These are phyloP conservation scores for Ustilago trichophora DNA, from an alignment of 1,284 basidiomycete genomes.

Conservation along the genomic window DNA sequence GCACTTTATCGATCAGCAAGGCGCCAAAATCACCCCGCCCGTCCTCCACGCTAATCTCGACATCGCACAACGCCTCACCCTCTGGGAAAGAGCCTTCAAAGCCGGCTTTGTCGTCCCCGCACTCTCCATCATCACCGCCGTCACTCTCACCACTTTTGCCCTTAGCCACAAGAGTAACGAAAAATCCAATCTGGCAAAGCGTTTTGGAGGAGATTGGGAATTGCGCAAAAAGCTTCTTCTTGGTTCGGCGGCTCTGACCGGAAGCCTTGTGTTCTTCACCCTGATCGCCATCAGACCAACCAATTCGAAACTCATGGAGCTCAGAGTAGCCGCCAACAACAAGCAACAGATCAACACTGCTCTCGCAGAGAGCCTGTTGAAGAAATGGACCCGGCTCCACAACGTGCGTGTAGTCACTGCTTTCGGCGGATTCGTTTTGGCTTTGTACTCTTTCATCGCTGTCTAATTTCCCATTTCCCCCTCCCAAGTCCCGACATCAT, in stretches of 20 bases:
- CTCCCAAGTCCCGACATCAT: no score
- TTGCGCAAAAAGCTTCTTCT: slow-evolving; percentile 16
- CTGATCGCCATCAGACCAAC: slow-evolving; percentile 21
- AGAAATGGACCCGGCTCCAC: slow-evolving; percentile 30
- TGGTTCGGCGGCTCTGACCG: slow-evolving; percentile 17
- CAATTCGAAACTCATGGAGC: slow-evolving; percentile 24
- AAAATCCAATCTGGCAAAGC: slow-evolving; percentile 6
- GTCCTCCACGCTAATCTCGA: slow-evolving; percentile 22
- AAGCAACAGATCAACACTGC: slow-evolving; percentile 14
- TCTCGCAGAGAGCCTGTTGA: slow-evolving; percentile 15
- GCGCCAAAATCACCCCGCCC: slow-evolving; percentile 21
- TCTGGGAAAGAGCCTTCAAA: slow-evolving; percentile 32
- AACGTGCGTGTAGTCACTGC: slow-evolving; percentile 30
- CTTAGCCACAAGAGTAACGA: slow-evolving; percentile 5
- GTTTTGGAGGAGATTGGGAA: slow-evolving; percentile 14
- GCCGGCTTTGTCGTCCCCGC: slow-evolving; percentile 20
- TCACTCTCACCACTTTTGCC: slow-evolving; percentile 9
- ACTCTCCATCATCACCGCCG: slow-evolving; percentile 12
- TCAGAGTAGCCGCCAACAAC: slow-evolving; percentile 24
- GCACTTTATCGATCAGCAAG: slow-evolving; percentile 30
- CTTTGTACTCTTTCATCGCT: slow-evolving; percentile 21
- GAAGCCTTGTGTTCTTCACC: slow-evolving; percentile 20
- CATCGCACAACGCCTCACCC: slow-evolving; percentile 33
- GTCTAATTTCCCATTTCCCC: neutral
- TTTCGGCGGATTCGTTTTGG: slow-evolving; percentile 16